Conservation (phyloP, 2,329 filamentous ascomycete genomes). For the Xylaria multiplex region DNA sequence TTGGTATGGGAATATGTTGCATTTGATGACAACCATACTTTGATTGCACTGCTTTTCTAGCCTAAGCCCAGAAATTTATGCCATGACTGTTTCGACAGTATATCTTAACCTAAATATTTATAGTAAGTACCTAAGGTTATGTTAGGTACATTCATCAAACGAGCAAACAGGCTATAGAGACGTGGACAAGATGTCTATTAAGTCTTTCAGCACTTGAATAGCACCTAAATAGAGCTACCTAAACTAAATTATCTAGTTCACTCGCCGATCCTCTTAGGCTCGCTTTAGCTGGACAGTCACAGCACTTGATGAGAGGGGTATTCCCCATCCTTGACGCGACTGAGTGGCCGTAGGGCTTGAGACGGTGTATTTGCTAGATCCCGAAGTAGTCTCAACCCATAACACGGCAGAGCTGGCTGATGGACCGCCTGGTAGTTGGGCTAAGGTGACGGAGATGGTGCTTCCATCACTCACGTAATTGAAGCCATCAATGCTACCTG, state of each 20-base stretch:
- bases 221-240: not conserved
- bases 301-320: constrained; percentile 42
- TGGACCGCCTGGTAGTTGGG: constrained; percentile 46
- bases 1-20: too few species aligned
- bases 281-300: constrained; percentile 40
- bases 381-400: constrained; percentile 51
- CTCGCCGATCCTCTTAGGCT: not conserved
- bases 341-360: constrained; percentile 37
- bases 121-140: too few species aligned
- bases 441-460: constrained; percentile 46
- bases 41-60: too few species aligned
- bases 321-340: constrained; percentile 46
- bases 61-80: too few species aligned
- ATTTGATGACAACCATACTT: too few species aligned
- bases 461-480: constrained; percentile 46
- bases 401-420: constrained; percentile 47
- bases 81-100: too few species aligned
- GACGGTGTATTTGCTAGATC: constrained; percentile 41
- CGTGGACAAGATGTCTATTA: not conserved
- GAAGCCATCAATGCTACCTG: constrained; percentile 55
- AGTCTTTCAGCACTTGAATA: not conserved
- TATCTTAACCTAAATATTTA: too few species aligned
- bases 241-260: not conserved
- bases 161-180: too few species aligned
- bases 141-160: too few species aligned